Evolutionary conservation across 257 asterid species (phyloP).

Genomic region (Solanum lignicaule): DNA sequence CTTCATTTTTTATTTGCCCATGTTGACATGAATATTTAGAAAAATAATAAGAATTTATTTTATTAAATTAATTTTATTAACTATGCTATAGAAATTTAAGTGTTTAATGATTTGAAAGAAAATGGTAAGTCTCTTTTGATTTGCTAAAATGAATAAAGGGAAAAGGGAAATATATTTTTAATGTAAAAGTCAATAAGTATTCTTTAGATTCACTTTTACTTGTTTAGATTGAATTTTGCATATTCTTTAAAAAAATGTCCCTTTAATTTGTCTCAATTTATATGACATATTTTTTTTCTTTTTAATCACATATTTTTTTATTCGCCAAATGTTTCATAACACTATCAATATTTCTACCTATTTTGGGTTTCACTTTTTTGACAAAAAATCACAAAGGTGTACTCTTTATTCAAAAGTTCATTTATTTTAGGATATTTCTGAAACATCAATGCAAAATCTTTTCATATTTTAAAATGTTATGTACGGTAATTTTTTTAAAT

Average conservation of each 20-base stretch:
- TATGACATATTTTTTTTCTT: not conserved
- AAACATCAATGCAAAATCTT: not conserved
- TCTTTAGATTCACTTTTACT: not conserved
- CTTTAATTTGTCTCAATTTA: not conserved
- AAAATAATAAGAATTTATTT: too few species aligned
- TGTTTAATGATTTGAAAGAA: not conserved
- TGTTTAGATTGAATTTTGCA: not conserved
- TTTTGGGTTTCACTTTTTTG: not conserved
- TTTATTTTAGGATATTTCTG: too few species aligned
- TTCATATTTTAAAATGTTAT: not conserved
- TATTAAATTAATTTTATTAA: not conserved
- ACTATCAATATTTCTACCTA: not conserved
- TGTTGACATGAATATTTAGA: not conserved
- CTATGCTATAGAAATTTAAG: not conserved
- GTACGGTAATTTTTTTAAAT: too few species aligned
- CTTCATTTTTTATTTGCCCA: not conserved
- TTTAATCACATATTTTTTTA: not conserved
- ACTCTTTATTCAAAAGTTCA: not conserved
- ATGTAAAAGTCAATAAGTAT: too few species aligned
- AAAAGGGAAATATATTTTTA: not conserved
- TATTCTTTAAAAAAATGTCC: too few species aligned
- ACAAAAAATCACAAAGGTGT: not conserved
- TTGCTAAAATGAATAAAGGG: not conserved
- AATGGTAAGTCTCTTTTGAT: not conserved
- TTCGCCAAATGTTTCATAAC: too few species aligned